These are phyloP conservation scores for Diaporthe sp. DNA, from an alignment of 2,329 filamentous ascomycete species.

Conservation along the genomic window DNA sequence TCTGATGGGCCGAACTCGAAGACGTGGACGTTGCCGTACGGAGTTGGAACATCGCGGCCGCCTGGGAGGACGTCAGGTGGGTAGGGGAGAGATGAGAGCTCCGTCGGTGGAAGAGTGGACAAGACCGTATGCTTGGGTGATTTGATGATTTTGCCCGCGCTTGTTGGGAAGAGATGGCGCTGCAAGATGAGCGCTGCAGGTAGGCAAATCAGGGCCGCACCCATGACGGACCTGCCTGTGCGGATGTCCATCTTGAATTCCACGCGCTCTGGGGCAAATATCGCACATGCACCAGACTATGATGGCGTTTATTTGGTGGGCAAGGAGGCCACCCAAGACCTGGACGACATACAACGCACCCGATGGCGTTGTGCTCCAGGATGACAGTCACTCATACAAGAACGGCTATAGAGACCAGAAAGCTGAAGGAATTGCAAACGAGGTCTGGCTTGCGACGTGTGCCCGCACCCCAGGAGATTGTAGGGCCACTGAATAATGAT, in stretches of 20 bases:
- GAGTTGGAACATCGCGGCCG: constrained; percentile 79
- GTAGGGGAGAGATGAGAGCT: constrained; percentile 58
- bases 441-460: background rate
- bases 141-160: constrained; percentile 46
- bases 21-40: constrained; percentile 81
- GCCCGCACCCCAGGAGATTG: background rate
- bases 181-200: constrained; percentile 32
- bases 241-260: constrained; percentile 15
- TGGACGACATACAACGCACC: background rate
- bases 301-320: background rate
- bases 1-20: constrained; percentile 86
- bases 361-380: background rate
- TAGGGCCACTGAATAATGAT: background rate
- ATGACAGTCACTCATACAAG: constrained; percentile 4
- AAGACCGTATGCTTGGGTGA: constrained; percentile 24
- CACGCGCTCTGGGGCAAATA: background rate
- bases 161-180: background rate
- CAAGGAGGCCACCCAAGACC: background rate
- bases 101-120: background rate
- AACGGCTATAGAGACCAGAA: background rate
- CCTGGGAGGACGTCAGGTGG: constrained; percentile 79
- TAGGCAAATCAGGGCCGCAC: constrained; percentile 22
- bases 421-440: background rate
- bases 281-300: background rate
- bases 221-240: background rate